A percentile compares a stretch with the other conserved stretches of the same genome.
Evolutionary conservation across 495 filamentous ascomycete genomes (phyloP).

Genomic region (Podospora pseudopauciseta): DNA sequence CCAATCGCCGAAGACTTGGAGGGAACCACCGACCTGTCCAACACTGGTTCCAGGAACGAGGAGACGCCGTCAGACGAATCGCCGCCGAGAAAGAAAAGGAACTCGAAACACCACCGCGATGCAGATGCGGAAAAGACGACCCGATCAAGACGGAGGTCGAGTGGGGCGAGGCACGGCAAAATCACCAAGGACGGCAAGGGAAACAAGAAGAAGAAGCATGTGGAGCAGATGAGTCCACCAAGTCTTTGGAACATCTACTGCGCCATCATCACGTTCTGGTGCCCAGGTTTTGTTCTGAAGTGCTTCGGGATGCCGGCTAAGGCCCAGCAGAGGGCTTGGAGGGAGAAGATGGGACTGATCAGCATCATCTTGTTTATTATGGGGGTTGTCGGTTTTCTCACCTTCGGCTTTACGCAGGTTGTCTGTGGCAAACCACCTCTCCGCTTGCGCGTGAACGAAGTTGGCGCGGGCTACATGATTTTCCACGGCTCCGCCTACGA

Average conservation of each 20-base stretch:
- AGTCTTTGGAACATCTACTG: slow-evolving; percentile 97
- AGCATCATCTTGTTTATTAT: slow-evolving; percentile 88
- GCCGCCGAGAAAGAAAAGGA: slow-evolving; percentile 31
- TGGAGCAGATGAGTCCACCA: slow-evolving; percentile 70
- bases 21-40: slow-evolving; percentile 44
- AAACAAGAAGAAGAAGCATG: slow-evolving; percentile 35
- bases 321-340: slow-evolving; percentile 89
- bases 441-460: slow-evolving; percentile 76
- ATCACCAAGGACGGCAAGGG: slow-evolving; percentile 59
- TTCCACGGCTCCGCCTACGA: slow-evolving; percentile 90
- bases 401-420: slow-evolving; percentile 88
- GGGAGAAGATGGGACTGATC: slow-evolving; percentile 97
- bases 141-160: slow-evolving; percentile 32
- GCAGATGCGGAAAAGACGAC: slow-evolving; percentile 38
- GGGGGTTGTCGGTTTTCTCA: slow-evolving; percentile 88
- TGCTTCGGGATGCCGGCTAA: slow-evolving; percentile 87
- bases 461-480: slow-evolving; percentile 83
- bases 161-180: slow-evolving; percentile 38
- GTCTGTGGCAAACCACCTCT: slow-evolving; percentile 70
- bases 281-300: slow-evolving; percentile 74
- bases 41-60: slow-evolving; percentile 36
- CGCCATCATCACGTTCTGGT: slow-evolving; percentile 89
- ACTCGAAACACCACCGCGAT: slow-evolving; percentile 21
- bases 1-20: slow-evolving; percentile 70
- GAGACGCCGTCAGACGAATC: slow-evolving; percentile 39